Evolutionary conservation across 768 basidiomycete genomes (phyloP).

Genomic region (Amanita thiersii): DNA sequence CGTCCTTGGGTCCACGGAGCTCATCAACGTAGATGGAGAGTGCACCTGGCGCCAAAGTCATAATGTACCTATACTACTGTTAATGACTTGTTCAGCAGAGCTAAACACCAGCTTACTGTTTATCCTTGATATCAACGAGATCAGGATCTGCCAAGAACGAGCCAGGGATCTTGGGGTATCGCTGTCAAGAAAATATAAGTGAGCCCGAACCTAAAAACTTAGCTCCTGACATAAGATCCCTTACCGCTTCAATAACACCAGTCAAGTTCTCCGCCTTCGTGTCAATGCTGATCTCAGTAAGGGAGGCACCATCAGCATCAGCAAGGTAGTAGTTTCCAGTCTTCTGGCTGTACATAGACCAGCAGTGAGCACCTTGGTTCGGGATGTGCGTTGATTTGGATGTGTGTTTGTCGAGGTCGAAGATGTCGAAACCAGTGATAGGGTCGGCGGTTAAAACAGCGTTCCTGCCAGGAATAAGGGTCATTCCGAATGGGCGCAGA

Average conservation of each 20-base stretch:
- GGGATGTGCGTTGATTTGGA: constrained; percentile 19
- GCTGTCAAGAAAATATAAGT: neutral
- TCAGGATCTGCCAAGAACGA: constrained; percentile 33
- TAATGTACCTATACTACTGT: constrained; percentile 18
- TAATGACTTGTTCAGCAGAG: neutral
- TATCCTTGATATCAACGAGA: constrained; percentile 26
- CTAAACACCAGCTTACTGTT: constrained; percentile 22
- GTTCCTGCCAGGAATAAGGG: constrained; percentile 28
- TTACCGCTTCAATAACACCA: constrained; percentile 23
- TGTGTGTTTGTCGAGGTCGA: constrained; percentile 14
- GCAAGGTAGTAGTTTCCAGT: constrained; percentile 38
- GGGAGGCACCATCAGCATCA: constrained; percentile 28
- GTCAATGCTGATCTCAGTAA: constrained; percentile 41
- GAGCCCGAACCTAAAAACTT: neutral
- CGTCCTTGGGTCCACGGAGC: constrained; percentile 19
- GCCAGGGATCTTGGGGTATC: constrained; percentile 24
- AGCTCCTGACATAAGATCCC: neutral
- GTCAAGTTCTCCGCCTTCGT: constrained; percentile 24
- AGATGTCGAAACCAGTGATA: constrained; percentile 29
- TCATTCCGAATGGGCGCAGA: constrained; percentile 43
- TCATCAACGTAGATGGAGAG: constrained; percentile 19
- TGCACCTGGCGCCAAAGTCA: constrained; percentile 19
- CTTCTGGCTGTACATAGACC: constrained; percentile 31
- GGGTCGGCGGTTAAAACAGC: constrained; percentile 33
- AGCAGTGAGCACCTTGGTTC: constrained; percentile 35